Base-by-base conservation (phyloP, 2,329 filamentous ascomycete genomes). In the Helotiales sp. region DNA sequence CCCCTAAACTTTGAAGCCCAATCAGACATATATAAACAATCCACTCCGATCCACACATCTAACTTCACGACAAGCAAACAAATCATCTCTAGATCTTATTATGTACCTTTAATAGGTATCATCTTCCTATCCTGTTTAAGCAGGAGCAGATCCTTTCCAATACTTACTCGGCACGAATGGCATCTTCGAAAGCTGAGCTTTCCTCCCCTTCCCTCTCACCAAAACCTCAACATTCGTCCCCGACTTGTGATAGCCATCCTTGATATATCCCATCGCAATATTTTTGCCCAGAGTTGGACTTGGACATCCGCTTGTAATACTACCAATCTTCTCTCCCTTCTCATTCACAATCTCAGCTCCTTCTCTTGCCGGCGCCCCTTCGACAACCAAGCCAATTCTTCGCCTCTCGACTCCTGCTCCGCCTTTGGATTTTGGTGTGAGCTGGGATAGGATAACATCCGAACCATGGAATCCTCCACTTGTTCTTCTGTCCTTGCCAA, bases 251-350 rank as follows among this genome's bases (percentile, higher is more conserved):
- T 84, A 74, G 0, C 85, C 86, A 64, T 84, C 80, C 71, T 85
- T 85, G 64, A 91, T 80, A 69, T 90, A 90, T 0, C 83, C 95
- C 95, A 99, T 99, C 56, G 93, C 92, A 62, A 99, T 93, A 74
- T 98, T 97, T 79, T 89, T 89, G 63, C 87, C 87, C 48, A 97
- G 77, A 0, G 88, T 90, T 2, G 95, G 95, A 70, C 89, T 93
- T 0, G 95, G 95, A 64, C 91, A 90, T 15, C 95, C 95, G 66
- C 91, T 96, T 5, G 95, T 99, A 61, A 99, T 81, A 33, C 79
- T 81, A 13, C 95, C 95, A 55, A 98, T 81, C 66, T 84, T 83
- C 66, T 88, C 76, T 30, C 84, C 85, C 5, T 84, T 80, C 59
- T 81, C 77, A 42, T 75, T 72, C 30, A 93, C 79, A 61, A 99